phyloP scores from a whole-genome alignment of 2,329 filamentous ascomycete species.

The Herpotrichia juniperi region DNA sequence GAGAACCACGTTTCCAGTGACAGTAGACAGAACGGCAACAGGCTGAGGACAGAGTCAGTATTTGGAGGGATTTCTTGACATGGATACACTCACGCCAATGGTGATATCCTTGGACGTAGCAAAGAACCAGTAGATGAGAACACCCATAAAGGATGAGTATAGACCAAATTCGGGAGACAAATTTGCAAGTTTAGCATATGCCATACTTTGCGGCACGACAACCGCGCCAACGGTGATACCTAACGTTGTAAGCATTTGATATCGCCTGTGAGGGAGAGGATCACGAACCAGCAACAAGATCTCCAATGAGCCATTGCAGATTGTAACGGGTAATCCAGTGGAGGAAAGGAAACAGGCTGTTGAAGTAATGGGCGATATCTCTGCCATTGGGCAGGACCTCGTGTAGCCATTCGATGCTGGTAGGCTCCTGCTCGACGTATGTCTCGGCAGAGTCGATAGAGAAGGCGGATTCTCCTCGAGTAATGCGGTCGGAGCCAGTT shows the following conservation, averaged over 20 bases:
- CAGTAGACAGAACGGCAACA: conserved; percentile 91
- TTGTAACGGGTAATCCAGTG: conserved; percentile 94
- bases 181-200: conserved; percentile 83
- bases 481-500: conserved; percentile 65
- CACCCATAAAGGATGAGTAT: conserved; percentile 96
- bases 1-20: conserved; percentile 80
- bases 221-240: conserved; percentile 75
- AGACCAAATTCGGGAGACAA: conserved; percentile 82
- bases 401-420: conserved; percentile 72
- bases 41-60: conserved; percentile 59
- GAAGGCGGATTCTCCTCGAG: conserved; percentile 78
- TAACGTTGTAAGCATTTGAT: conserved; percentile 32
- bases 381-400: conserved; percentile 65
- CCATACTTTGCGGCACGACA: conserved; percentile 94
- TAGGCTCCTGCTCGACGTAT: conserved; percentile 84
- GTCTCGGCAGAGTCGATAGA: conserved; percentile 75
- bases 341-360: conserved; percentile 82
- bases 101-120: conserved; percentile 99
- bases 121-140: conserved; percentile 96
- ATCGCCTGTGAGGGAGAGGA: not conserved
- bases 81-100: conserved; percentile 71
- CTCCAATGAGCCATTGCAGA: conserved; percentile 83
- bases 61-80: not conserved
- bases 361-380: conserved; percentile 66
- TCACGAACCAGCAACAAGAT: conserved; percentile 81